Base-by-base conservation (phyloP, 2,329 filamentous ascomycete genomes). In the Aspergillus sp. region DNA sequence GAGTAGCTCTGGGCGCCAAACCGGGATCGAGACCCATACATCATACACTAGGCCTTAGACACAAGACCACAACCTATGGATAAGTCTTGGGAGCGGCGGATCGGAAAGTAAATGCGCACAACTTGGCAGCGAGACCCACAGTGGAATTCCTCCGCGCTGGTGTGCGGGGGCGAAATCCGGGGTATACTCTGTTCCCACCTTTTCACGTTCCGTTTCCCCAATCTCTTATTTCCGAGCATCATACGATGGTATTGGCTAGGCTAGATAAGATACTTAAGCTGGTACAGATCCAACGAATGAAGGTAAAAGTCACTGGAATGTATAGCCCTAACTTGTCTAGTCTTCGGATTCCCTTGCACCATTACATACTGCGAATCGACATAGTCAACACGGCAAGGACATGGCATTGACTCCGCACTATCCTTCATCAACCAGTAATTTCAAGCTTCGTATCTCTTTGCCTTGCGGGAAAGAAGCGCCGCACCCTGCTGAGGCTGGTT, bases 141-240 rank as follows among this genome's bases (percentile, higher is more conserved):
- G 55, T 57, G 55, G 55, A 57, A 57, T 57, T 57, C n/a, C 47
- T 57, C 55, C 55, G 55, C 55, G 11, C 34, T 5, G 34, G 34
- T 3, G 1, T 57, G 47, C 34, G 47, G 55, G 47, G 55, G 34
- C 11, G 15, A 50, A 46, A 57, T 57, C 55, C 19, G 55, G 55
- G 55, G 55, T 57, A 23, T 41, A 3, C 34, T 41, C 34, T 41
- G 34, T 41, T 41, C 34, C 34, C 34, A 41, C 9, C 25, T 28
- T 28, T 28, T 7, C 25, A 28, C 25, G 4, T 4, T 41, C 34
- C 34, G 34, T 15, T 15, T 15, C 34, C 34, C 34, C 34, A 15
- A 11, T 11, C 15, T 41, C 13, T 15, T 41, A 15, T 41, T 22
- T 13, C 15, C n/a, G 45, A 22, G 45, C 23, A 54, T 54, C 41